These are phyloP conservation scores for Chimonanthus salicifolius DNA, from an alignment of 164 flowering plant genomes.

Conservation along the genomic window DNA sequence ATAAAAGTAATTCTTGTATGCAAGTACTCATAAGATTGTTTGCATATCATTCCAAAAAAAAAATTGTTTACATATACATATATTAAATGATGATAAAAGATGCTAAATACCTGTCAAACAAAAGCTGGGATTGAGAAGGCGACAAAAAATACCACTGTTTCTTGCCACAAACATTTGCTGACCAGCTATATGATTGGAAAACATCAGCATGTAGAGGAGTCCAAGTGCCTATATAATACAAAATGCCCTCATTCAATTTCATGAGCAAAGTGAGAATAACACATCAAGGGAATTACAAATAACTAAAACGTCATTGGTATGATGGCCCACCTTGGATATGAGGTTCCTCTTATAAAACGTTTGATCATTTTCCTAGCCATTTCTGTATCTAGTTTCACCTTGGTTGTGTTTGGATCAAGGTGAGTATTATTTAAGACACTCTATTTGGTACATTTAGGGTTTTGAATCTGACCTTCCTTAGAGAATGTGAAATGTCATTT, in stretches of 20 bases:
- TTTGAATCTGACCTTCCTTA: too few relatives aligned
- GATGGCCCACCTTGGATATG: background rate
- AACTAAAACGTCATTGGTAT: background rate
- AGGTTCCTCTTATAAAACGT: background rate
- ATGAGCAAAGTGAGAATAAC: background rate
- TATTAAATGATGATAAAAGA: slow-evolving; percentile 1
- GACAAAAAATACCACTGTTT: slow-evolving; percentile 81
- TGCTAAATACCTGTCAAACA: slow-evolving; percentile 66
- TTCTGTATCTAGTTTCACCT: background rate
- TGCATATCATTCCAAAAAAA: too few relatives aligned
- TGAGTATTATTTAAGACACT: too few relatives aligned
- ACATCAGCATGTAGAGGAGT: slow-evolving; percentile 99
- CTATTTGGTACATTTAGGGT: too few relatives aligned
- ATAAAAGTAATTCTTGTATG: background rate
- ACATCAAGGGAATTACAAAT: background rate
- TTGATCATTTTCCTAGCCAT: too few relatives aligned
- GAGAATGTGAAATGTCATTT: too few relatives aligned
- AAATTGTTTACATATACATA: too few relatives aligned
- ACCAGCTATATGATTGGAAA: slow-evolving; percentile 96
- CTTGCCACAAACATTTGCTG: slow-evolving; percentile 93
- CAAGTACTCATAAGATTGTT: background rate
- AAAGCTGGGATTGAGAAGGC: slow-evolving; percentile 70
- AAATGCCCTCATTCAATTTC: background rate
- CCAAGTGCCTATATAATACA: slow-evolving; percentile 76
- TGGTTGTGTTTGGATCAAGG: too few relatives aligned